phyloP scores from a whole-genome alignment of 169 alveolate genomes.

The Plasmodium blacklocki region DNA sequence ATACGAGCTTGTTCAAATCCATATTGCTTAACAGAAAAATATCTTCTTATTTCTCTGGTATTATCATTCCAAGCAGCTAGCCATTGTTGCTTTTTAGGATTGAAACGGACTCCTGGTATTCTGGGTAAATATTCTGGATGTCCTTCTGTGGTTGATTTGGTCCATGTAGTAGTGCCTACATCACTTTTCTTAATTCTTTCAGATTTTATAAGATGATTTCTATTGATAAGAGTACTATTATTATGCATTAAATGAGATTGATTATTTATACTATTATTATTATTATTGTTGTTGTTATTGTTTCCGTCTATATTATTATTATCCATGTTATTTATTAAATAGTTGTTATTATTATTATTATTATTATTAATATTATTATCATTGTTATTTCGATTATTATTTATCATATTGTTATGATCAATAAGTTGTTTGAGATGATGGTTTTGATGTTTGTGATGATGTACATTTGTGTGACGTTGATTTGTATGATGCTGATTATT shows the following conservation, averaged over 20 bases:
- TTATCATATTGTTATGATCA: constrained; percentile 1
- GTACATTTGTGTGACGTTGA: too few relatives aligned
- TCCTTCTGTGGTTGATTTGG: constrained; percentile 59
- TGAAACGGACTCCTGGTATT: constrained; percentile 86
- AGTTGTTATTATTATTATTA: background rate
- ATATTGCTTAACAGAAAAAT: constrained; percentile 86
- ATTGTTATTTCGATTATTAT: constrained; percentile 1
- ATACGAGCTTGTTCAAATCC: constrained; percentile 87
- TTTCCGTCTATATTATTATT: background rate
- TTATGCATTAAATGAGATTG: background rate
- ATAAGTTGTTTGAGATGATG: background rate
- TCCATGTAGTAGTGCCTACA: constrained; percentile 26
- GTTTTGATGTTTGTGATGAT: too few relatives aligned
- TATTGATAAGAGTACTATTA: constrained; percentile 5
- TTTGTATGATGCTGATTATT: background rate
- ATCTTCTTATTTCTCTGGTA: constrained; percentile 84
- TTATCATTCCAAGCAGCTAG: constrained; percentile 88
- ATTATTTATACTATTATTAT: constrained; percentile 8
- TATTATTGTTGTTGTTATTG: background rate
- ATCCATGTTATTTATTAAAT: background rate
- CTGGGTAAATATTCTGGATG: constrained; percentile 82
- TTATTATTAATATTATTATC: background rate
- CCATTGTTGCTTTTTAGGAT: constrained; percentile 88
- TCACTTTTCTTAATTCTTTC: constrained; percentile 48
- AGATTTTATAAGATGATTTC: constrained; percentile 14